Conservation (phyloP, 2,329 filamentous ascomycete genomes). For the Sclerotinia subarctica region DNA sequence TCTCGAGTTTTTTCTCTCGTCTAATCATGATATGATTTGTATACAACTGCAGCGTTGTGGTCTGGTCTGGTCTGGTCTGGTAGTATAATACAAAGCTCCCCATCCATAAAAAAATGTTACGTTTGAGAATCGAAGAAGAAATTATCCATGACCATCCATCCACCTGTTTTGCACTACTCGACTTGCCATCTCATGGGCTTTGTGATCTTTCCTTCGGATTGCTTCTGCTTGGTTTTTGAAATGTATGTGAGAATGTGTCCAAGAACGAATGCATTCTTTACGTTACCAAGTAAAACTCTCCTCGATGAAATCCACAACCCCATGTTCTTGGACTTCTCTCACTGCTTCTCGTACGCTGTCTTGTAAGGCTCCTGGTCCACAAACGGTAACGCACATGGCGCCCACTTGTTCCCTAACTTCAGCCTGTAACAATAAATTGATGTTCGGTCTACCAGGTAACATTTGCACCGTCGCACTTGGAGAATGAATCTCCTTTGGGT, state of each 20-base stretch:
- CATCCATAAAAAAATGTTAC: neutral
- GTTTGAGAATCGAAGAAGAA: conserved; percentile 2
- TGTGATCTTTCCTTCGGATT: neutral
- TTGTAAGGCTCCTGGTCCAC: conserved; percentile 69
- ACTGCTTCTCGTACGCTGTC: conserved; percentile 73
- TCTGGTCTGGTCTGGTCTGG: neutral
- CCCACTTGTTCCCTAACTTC: conserved; percentile 81
- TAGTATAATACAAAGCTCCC: neutral
- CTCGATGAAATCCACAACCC: conserved; percentile 70
- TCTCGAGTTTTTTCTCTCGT: conserved; percentile 1
- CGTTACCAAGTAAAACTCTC: conserved; percentile 62
- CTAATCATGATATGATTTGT: conserved; percentile 12
- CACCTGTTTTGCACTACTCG: neutral
- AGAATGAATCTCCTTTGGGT: conserved; percentile 70
- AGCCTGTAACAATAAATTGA: conserved; percentile 72
- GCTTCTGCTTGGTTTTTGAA: neutral
- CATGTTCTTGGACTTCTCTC: conserved; percentile 57
- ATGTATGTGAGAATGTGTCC: neutral
- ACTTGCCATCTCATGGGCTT: neutral
- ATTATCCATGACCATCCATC: neutral
- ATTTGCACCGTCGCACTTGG: conserved; percentile 81
- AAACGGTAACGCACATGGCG: conserved; percentile 83
- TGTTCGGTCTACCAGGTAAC: conserved; percentile 84
- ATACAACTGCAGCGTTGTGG: conserved; percentile 5
- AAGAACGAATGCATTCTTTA: neutral